Evolutionary conservation across 2,329 filamentous ascomycete genomes (phyloP).

Genomic region (Daldinia eschscholtzii): DNA sequence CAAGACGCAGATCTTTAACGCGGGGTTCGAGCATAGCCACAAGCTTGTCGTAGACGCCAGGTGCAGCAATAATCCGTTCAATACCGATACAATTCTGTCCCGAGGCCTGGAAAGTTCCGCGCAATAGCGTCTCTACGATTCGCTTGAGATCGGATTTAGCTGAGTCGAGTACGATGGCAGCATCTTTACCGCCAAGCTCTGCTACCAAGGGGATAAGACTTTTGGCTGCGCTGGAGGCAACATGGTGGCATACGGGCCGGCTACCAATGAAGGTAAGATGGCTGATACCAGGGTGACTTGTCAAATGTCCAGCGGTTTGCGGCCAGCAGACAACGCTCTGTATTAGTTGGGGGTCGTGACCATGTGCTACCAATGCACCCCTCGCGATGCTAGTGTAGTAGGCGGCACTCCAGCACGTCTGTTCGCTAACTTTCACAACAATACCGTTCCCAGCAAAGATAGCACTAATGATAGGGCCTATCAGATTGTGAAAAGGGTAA

Average conservation of each 20-base stretch:
- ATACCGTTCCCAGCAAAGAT: constrained; percentile 93
- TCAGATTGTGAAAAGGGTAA: constrained; percentile 94
- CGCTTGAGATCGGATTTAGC: constrained; percentile 73
- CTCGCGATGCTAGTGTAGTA: constrained; percentile 87
- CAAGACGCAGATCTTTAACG: constrained; percentile 80
- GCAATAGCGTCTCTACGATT: constrained; percentile 85
- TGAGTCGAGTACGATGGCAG: constrained; percentile 89
- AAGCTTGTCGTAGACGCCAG: constrained; percentile 80
- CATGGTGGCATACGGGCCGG: constrained; percentile 84
- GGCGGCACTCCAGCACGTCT: constrained; percentile 89
- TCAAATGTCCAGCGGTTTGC: constrained; percentile 81
- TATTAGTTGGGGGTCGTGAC: constrained; percentile 83
- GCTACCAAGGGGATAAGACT: constrained; percentile 88
- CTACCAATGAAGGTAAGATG: constrained; percentile 98
- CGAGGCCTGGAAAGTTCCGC: constrained; percentile 93
- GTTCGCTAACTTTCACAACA: constrained; percentile 93
- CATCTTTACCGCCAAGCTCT: constrained; percentile 95
- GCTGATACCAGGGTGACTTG: constrained; percentile 83
- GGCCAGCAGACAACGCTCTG: constrained; percentile 93
- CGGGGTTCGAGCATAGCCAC: constrained; percentile 78
- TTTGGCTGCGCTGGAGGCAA: constrained; percentile 87
- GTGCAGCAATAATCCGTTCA: constrained; percentile 87
- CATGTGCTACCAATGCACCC: constrained; percentile 83
- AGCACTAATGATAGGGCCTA: constrained; percentile 89
- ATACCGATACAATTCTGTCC: constrained; percentile 99